Evolutionary conservation across 2,329 filamentous ascomycete species (phyloP).

Genomic region (Didymella pomorum): DNA sequence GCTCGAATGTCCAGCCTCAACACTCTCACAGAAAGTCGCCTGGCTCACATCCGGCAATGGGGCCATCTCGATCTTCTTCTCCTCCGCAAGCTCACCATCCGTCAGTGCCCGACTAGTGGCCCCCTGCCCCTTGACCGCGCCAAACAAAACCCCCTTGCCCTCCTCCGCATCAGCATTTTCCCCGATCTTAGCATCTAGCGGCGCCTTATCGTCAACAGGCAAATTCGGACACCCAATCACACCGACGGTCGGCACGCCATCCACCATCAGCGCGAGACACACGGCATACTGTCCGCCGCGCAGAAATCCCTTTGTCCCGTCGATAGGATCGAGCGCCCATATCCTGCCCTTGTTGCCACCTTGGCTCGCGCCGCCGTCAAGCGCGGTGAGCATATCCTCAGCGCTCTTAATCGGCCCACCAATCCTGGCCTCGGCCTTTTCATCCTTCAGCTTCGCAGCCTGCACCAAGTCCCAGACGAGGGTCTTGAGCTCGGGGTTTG

Average conservation of each 20-base stretch:
- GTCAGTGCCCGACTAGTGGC: constrained; percentile 79
- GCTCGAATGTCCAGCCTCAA: constrained; percentile 90
- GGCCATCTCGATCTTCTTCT: constrained; percentile 80
- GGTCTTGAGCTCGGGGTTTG: constrained; percentile 72
- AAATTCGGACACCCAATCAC: constrained; percentile 96
- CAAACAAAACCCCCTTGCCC: constrained; percentile 86
- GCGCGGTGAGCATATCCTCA: constrained; percentile 68
- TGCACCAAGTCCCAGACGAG: constrained; percentile 87
- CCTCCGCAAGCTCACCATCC: constrained; percentile 61
- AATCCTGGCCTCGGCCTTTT: constrained; percentile 69
- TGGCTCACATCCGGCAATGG: constrained; percentile 74
- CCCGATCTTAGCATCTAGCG: constrained; percentile 75
- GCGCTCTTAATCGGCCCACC: constrained; percentile 73
- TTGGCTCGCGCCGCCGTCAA: constrained; percentile 68
- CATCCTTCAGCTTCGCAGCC: constrained; percentile 72
- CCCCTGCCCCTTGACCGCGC: constrained; percentile 79
- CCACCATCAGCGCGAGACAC: constrained; percentile 88
- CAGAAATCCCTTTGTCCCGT: constrained; percentile 97
- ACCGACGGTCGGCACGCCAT: constrained; percentile 92
- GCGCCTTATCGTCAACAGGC: constrained; percentile 80
- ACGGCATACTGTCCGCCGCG: constrained; percentile 97
- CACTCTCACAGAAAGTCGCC: constrained; percentile 95
- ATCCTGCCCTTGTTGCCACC: constrained; percentile 80
- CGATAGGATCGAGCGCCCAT: constrained; percentile 97
- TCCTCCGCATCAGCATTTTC: constrained; percentile 75